Conservation (phyloP, 2,329 filamentous ascomycete genomes). For the Rugonectria rugulosa region DNA sequence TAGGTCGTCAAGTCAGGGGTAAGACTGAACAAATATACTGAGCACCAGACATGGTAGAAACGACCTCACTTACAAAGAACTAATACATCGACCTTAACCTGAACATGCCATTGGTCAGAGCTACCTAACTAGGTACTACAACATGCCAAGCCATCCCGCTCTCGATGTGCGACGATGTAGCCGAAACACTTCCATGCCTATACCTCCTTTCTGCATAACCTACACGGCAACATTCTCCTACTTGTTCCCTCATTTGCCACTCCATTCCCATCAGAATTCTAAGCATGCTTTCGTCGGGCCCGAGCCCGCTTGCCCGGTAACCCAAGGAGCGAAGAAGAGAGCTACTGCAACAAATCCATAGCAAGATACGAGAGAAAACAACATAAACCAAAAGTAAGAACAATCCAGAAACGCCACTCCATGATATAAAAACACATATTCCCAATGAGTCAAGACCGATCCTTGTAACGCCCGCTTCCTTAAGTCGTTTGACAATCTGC, state of each 20-base stretch:
- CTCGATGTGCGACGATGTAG: background rate
- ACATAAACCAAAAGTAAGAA: slow-evolving; percentile 14
- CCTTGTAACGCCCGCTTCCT: slow-evolving; percentile 38
- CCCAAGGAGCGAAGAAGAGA: slow-evolving; percentile 2
- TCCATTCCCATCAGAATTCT: background rate
- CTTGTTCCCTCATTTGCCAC: background rate
- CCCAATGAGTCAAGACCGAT: too few relatives aligned
- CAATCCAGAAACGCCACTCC: slow-evolving; percentile 35
- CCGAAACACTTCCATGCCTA: slow-evolving; percentile 4
- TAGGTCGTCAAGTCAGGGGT: too few relatives aligned
- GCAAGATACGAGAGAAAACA: slow-evolving; percentile 4
- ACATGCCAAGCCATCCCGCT: slow-evolving; percentile 2
- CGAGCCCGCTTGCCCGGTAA: background rate
- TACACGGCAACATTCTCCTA: slow-evolving; percentile 6
- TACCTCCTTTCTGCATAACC: slow-evolving; percentile 1
- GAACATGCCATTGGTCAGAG: slow-evolving; percentile 18
- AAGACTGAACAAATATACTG: too few relatives aligned
- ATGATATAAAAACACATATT: slow-evolving; percentile 31
- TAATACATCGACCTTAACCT: slow-evolving; percentile 3
- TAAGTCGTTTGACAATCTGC: slow-evolving; percentile 33
- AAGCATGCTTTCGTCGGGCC: slow-evolving; percentile 12
- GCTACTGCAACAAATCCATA: slow-evolving; percentile 3
- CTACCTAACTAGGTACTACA: slow-evolving; percentile 6
- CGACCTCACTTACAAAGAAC: background rate
- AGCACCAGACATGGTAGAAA: too few relatives aligned